Evolutionary conservation across 768 basidiomycete species (phyloP), one percentile per base, ranked within the genome.

Genomic region (Pluteus cervinus): DNA sequence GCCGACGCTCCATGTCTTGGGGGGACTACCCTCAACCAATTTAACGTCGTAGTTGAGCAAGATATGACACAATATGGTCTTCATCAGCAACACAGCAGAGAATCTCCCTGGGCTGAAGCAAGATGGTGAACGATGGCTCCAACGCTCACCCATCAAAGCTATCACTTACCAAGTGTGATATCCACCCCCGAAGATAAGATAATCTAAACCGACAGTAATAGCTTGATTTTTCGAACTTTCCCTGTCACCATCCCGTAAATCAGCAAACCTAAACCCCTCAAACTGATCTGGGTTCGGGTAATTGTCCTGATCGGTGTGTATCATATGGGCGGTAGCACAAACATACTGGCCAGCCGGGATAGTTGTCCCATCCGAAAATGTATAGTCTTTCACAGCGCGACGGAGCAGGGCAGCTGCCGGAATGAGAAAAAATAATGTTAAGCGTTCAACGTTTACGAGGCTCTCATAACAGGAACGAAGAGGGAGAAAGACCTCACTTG

Each of bases 211-310:
- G 30, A 42, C 29, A 16, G 61, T 54, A 4, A 60, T 55, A 11
- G 60, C 53, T 26, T 62, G 63, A 26, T 65, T 49, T 33, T 57
- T 59, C 1, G 28, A 30, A 4, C 31, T 41, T 8, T 63, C 58
- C 1, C 50, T 54, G 2, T 57, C 50, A 8, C 38, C 40, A 12
- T 60, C 47, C 11, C 53, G 48, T 49, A 61, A 49, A 11, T 60
- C 46, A 1, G 52, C 44, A 43, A 68, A 74, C 3, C 73, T 65
- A 50, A 71, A 69, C 0, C 61, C 62, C 15, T 69, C 54, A 29
- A 75, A 63, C 0, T 52, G 45, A 10, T 9, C 22, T 5, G 39
- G 31, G 24, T 54, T 48, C 0, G 71, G 44, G 42, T 74, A 75
- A 25, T 52, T 46, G n/a, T 50, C 56, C 43, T 40, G 30, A 30